Evolutionary conservation across 1,284 basidiomycete genomes (phyloP).

Genomic region (Fereydounia khargensis): DNA sequence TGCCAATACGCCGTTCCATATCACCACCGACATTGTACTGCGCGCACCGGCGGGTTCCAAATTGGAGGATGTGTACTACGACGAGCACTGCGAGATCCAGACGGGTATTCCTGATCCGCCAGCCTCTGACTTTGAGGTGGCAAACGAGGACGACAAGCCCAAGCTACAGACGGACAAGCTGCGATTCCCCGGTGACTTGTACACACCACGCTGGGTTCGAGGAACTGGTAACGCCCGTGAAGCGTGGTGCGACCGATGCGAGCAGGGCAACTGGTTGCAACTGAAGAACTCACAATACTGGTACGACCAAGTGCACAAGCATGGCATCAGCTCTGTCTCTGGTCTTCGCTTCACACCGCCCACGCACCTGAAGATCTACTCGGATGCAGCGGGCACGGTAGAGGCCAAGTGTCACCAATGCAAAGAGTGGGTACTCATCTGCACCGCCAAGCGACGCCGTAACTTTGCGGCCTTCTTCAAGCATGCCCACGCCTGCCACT

Average conservation of each 20-base stretch:
- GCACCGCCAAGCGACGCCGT: conserved; percentile 34
- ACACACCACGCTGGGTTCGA: conserved; percentile 43
- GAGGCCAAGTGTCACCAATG: conserved; percentile 44
- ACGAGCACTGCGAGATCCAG: conserved; percentile 32
- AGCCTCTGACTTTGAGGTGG: conserved; percentile 25
- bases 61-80: conserved; percentile 41
- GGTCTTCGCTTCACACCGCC: conserved; percentile 39
- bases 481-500: conserved; percentile 34
- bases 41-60: conserved; percentile 31
- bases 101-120: conserved; percentile 30
- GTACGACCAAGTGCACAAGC: conserved; percentile 45
- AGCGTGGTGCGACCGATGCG: conserved; percentile 43
- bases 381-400: conserved; percentile 31
- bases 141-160: conserved; percentile 33
- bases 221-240: conserved; percentile 37
- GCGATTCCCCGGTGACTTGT: conserved; percentile 39
- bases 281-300: conserved; percentile 46
- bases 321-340: conserved; percentile 39
- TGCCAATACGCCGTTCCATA: conserved; percentile 31
- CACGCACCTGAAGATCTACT: conserved; percentile 32
- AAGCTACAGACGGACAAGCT: conserved; percentile 40
- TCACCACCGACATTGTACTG: conserved; percentile 39
- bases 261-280: conserved; percentile 42
- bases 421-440: conserved; percentile 41
- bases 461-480: conserved; percentile 43